Percentiles rank a stretch among this genome's conserved stretches.
These are phyloP conservation scores for Magnusiomyces clavatus DNA, from an alignment of 1,139 yeast genomes.

Conservation along the genomic window DNA sequence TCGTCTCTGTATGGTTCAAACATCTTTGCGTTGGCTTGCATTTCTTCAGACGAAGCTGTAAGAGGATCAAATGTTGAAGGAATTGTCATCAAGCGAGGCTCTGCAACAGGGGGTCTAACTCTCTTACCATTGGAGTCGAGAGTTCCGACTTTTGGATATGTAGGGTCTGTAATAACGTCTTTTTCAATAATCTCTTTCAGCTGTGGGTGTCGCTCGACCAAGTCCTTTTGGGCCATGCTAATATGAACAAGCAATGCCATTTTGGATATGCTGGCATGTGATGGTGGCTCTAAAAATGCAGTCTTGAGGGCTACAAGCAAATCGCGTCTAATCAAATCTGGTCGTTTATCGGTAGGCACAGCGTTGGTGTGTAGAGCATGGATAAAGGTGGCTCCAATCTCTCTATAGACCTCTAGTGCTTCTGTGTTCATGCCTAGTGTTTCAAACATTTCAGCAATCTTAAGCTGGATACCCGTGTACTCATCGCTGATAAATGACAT, in stretches of 20 bases:
- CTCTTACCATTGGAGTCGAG: background rate
- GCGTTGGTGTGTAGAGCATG: conserved; percentile 40
- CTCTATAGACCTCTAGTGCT: conserved; percentile 59
- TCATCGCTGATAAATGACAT: conserved; percentile 46
- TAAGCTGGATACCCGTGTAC: conserved; percentile 79
- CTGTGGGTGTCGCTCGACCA: conserved; percentile 31
- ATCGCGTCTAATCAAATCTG: conserved; percentile 64
- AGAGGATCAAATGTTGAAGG: too few relatives aligned
- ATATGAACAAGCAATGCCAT: conserved; percentile 58
- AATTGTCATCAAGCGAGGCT: too few relatives aligned
- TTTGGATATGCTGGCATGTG: conserved; percentile 46
- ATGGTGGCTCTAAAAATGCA: conserved; percentile 45
- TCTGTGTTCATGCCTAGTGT: conserved; percentile 50
- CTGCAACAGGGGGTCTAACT: background rate
- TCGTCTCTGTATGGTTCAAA: conserved; percentile 73
- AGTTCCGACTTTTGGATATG: background rate
- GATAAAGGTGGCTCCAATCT: conserved; percentile 52
- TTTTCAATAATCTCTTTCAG: conserved; percentile 18
- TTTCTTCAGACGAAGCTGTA: background rate
- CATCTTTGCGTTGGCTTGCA: conserved; percentile 17
- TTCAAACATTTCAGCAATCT: conserved; percentile 82
- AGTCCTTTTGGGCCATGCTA: conserved; percentile 57
- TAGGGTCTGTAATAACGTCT: background rate
- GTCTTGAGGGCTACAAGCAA: conserved; percentile 61
- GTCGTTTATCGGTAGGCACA: conserved; percentile 31